Evolutionary conservation across 1,284 basidiomycete species (phyloP).

Genomic region (Microbotryum saponariae): DNA sequence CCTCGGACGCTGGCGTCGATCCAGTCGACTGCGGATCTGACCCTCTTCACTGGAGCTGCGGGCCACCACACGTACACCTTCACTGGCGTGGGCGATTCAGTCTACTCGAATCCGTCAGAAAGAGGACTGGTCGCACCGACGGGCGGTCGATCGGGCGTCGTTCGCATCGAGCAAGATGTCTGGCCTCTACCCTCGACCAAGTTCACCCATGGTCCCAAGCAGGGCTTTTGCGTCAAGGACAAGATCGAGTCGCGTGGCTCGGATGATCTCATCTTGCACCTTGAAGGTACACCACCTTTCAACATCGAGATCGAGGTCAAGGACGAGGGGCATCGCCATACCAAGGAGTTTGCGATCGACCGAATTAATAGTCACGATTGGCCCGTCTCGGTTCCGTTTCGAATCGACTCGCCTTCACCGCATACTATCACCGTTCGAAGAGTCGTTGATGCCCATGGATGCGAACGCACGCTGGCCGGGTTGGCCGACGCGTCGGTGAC

Average conservation of each 20-base stretch:
- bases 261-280: conserved; percentile 50
- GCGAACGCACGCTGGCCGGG: conserved; percentile 51
- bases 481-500: background rate
- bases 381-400: conserved; percentile 68
- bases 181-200: conserved; percentile 64
- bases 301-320: conserved; percentile 64
- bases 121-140: conserved; percentile 43
- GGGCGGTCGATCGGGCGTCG: conserved; percentile 38
- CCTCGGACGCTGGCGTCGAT: conserved; percentile 18
- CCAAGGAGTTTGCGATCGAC: conserved; percentile 50
- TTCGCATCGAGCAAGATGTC: conserved; percentile 71
- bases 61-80: conserved; percentile 84
- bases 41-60: conserved; percentile 62
- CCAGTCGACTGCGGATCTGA: conserved; percentile 34
- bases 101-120: conserved; percentile 56
- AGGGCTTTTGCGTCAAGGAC: conserved; percentile 70
- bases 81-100: conserved; percentile 73
- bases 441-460: conserved; percentile 67
- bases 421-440: conserved; percentile 70
- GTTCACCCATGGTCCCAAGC: conserved; percentile 59
- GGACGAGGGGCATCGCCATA: conserved; percentile 60
- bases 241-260: conserved; percentile 51
- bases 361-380: conserved; percentile 56
- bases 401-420: conserved; percentile 66
- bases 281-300: conserved; percentile 85